Base-by-base conservation (phyloP, 108 stramenopile genomes). In the Hondaea fermentalgiana region DNA sequence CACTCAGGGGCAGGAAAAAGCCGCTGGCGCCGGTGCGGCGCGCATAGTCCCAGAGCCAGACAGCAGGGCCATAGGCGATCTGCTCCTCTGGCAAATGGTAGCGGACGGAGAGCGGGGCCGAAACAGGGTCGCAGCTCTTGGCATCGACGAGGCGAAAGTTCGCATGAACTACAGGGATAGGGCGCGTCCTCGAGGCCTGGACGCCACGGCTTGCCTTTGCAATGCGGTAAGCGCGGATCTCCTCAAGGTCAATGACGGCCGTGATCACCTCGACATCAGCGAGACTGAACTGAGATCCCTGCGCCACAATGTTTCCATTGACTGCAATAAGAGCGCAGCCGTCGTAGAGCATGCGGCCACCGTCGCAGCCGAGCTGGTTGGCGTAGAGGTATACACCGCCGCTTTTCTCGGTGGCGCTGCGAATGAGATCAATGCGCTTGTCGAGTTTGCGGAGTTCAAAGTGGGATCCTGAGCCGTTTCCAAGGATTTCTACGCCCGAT, bases 31-130 rank as follows among this genome's bases (percentile, higher is more conserved):
- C 97, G 12, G 95, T 95, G 28, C 98, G 91, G 43, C 99, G 94
- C 87, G 98, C 88, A 91, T 97, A 99, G 91, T 99, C 99, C 99
- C 99, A 99, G 53, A 99, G 91, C 99, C 99, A 99, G 93, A 98
- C 98, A 29, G 99, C 99, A 4, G 99, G 99, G 0, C 99, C 99
- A 42, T 97, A 88, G 88, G 95, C 97, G 90, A 98, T 98, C 92
- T 99, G 98, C 92, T 99, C 98, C 91, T 98, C 97, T 4, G 98
- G 97, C 59, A 88, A 88, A 57, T 92, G 93, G 53, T 58, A 72
- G 42, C 45, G 47, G 3, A 88, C 44, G 44, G 28, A 6, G 88
- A 57, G 16, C 44, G 90, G 88, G 23, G 25, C 19, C 6, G 89
- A 87, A 5, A 60, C 55, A 5, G 72, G 55, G 21, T 19, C 19